Evolutionary conservation across 352 stramenopile species (phyloP), one percentile per base, ranked within the genome.

Genomic region (Paralagenidium karlingii): DNA sequence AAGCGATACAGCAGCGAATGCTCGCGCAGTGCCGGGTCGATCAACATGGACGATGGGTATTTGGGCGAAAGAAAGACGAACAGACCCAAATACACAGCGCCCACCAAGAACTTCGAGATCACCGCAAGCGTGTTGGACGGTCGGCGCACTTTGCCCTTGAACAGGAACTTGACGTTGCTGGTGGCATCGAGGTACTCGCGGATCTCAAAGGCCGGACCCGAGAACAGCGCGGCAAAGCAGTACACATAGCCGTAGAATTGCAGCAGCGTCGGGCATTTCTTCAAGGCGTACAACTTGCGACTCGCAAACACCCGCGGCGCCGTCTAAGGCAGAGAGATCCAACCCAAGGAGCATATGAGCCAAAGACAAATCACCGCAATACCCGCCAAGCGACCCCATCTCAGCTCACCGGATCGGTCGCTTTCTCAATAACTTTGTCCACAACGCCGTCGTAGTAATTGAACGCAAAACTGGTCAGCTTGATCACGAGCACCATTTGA

Each of bases 201-300:
- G 58, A 96, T 96, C 57, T 98, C 94, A 45, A 96, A 97, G 0
- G 88, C 85, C 33, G 95, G 95, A 12, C 95, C 92, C 9, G 89
- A 87, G 11, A 99, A 61, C 51, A 98, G 84, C 42, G 83, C 96
- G 30, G 91, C 92, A 59, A 97, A 98, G 69, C 86, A 93, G 65
- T 97, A 99, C 11, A 96, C 92, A 66, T 96, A 99, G 21, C 88
- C 92, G 34, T 95, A 86, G 64, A 91, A 99, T 59, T 97, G 89
- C 36, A 98, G 58, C 31, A 96, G 55, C 25, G 68, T 80, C 39
- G 94, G 93, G 30, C 97, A 47, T 47, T 85, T 51, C 11, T 63
- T 53, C 26, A 97, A 63, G 8, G 84, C 80, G 5, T 84, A 55
- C 19, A 64, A 53, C 48, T 79, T 55, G 11, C 74, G 74, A 1